Evolutionary conservation across 225 moss, liverwort and hornwort species (phyloP), one percentile per base, ranked within the genome.

Genomic region (Thuidium tamariscinum): DNA sequence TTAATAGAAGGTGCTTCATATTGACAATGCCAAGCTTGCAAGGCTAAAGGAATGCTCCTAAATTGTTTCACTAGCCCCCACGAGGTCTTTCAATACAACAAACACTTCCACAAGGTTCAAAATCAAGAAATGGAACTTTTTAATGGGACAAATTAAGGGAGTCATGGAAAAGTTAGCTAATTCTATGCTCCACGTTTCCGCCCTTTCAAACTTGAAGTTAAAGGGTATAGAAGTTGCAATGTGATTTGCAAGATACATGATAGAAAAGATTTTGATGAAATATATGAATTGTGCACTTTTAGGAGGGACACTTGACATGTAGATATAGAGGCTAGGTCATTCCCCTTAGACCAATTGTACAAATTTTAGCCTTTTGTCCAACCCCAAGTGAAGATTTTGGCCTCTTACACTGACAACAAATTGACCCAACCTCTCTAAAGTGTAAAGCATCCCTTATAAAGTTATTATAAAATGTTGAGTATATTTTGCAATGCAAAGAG

Each of bases 381-480:
- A 34, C 18, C 5, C 9, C 34, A 34, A 17, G 34, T 34, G 5
- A 64, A 0, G 10, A 64, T 34, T 64, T 64, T 17, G 0, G 9
- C 34, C 34, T 34, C 10, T 34, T n/a, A 34, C 3, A 18, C 11
- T 8, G 8, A 8, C n/a, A 64, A 64, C 9, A 18, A 64, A 64
- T 64, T 34, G n/a, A 5, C 3, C 10, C 1, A 64, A 2, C 2
- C 5, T 64, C 0, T 19, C n/a, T n/a, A n/a, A 9, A 1, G 5
- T 64, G 64, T n/a, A 8, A 18, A 64, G 19, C 1, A 5, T 5
- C 18, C 13, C 0, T 30, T 46, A 2, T 30, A 30, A 8, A 30
- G 30, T 73, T 4, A 6, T 30, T 48, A 19, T 0, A 46, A 0
- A 48, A 2, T 12, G 1, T 30, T 30, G 10, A 72, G 6, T 46